Evolutionary conservation across 306 rosid species (phyloP), one percentile per base, ranked within the genome.

Genomic region (Quercus parvula): DNA sequence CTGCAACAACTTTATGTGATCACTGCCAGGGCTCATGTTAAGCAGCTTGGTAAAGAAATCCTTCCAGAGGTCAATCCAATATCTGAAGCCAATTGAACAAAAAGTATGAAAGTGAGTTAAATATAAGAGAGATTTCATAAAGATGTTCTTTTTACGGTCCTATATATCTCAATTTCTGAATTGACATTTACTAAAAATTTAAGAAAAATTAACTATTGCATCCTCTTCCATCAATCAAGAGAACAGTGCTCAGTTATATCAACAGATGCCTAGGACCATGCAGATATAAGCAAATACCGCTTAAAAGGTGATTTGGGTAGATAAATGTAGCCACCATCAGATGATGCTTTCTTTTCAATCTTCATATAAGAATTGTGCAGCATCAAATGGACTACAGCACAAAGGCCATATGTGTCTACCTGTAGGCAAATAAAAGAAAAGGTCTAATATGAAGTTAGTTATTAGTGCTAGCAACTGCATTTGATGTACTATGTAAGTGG

Each of bases 51-150:
- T 79, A 88, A 91, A 95, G 70, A 95, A 86, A 78, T 79, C 88
- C 90, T 87, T 91, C 99, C 99, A 95, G 59, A 93, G 97, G 75
- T 86, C 93, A 56, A 77, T 90, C 99, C 99, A 95, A 75, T 95
- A 95, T 78, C 99, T 93, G 85, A 64, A 80, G 49, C 67, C 82
- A 75, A 75, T 82, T 62, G 75, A 87, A 75, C 22, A 71, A 74
- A 68, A 69, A 79, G 63, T 62, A 77, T n/a, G 55, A 20, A 80
- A 61, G 63, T 70, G 78, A 18, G 71, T 70, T 51, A 74, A 33
- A 49, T 54, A 70, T 71, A 64, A 49, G 68, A 78, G 69, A 73
- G 75, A 59, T 19, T 57, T 49, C 59, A 33, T 38, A 44, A 62
- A 63, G 68, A 51, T 33, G 70, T 68, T 33, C 58, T 5, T 5